Percentiles rank a stretch among this genome's conserved stretches.
Evolutionary conservation across 345 rosid species (phyloP).

Genomic region (Lagerstroemia speciosa): DNA sequence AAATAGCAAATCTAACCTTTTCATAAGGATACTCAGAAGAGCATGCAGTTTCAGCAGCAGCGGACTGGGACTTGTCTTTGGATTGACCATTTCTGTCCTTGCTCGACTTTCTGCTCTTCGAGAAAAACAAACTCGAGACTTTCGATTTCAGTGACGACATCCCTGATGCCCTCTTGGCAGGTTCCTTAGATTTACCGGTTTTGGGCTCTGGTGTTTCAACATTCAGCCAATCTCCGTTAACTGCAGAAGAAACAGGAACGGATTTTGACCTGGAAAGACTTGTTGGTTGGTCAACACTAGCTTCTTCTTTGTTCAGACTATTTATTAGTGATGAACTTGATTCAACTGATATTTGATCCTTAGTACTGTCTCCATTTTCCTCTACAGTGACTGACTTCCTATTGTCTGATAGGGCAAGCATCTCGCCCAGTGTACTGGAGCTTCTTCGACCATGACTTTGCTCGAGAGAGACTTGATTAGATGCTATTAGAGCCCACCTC

Average conservation of each 20-base stretch:
- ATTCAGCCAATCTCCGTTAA: conserved; percentile 31
- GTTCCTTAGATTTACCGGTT: conserved; percentile 36
- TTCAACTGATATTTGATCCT: conserved; percentile 35
- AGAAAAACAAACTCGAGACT: conserved; percentile 78
- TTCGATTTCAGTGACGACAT: conserved; percentile 64
- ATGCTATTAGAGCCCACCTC: conserved; percentile 93
- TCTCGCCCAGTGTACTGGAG: conserved; percentile 84
- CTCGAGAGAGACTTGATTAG: conserved; percentile 47
- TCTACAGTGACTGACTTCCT: conserved; percentile 31
- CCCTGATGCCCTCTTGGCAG: conserved; percentile 35
- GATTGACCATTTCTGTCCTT: conserved; percentile 40
- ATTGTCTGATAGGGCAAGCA: conserved; percentile 79
- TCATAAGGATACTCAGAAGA: conserved; percentile 26
- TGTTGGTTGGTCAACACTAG: conserved; percentile 29
- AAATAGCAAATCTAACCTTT: conserved; percentile 13
- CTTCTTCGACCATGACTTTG: conserved; percentile 38
- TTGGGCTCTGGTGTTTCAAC: conserved; percentile 36
- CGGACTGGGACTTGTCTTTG: conserved; percentile 26
- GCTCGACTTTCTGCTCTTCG: conserved; percentile 50
- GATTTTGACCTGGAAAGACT: conserved; percentile 67
- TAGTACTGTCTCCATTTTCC: conserved; percentile 24
- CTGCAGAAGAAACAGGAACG: conserved; percentile 54
- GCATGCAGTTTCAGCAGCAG: conserved; percentile 22
- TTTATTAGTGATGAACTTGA: conserved; percentile 43
- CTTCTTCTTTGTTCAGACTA: conserved; percentile 38